These are phyloP conservation scores for Cercospora sesami DNA, from an alignment of 2,329 filamentous ascomycete species.

Conservation along the genomic window DNA sequence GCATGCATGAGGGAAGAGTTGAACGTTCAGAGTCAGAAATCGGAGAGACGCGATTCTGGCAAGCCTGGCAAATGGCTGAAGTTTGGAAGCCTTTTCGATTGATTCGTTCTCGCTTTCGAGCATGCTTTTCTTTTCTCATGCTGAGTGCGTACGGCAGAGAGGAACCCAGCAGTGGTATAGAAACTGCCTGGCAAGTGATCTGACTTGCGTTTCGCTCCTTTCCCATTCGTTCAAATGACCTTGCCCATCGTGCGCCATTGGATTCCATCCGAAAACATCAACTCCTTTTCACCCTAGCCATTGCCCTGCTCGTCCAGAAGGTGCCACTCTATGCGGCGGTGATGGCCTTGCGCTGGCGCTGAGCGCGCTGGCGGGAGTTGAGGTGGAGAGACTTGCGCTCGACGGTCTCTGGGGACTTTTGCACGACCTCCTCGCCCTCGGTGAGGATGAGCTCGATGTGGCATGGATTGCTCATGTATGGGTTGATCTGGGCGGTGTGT, in stretches of 20 bases:
- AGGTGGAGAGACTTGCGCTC: constrained; percentile 63
- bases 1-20: background rate
- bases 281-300: constrained; percentile 2
- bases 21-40: background rate
- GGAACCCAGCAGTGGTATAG: background rate
- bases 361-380: constrained; percentile 87
- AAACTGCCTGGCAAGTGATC: background rate
- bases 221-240: background rate
- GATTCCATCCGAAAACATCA: background rate
- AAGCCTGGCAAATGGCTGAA: background rate
- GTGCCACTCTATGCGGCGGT: constrained; percentile 42
- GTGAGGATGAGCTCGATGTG: constrained; percentile 99
- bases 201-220: background rate
- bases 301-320: background rate
- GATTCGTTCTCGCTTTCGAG: background rate
- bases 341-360: constrained; percentile 62
- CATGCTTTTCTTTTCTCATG: background rate
- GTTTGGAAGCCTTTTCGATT: background rate
- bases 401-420: constrained; percentile 75
- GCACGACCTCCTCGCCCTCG: constrained; percentile 92
- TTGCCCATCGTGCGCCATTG: constrained; percentile 2
- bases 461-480: constrained; percentile 99
- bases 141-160: background rate
- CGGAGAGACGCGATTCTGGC: background rate
- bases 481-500: constrained; percentile 76